Evolutionary conservation across 148 eudicot species (phyloP).

Genomic region (Fagopyrum tataricum): DNA sequence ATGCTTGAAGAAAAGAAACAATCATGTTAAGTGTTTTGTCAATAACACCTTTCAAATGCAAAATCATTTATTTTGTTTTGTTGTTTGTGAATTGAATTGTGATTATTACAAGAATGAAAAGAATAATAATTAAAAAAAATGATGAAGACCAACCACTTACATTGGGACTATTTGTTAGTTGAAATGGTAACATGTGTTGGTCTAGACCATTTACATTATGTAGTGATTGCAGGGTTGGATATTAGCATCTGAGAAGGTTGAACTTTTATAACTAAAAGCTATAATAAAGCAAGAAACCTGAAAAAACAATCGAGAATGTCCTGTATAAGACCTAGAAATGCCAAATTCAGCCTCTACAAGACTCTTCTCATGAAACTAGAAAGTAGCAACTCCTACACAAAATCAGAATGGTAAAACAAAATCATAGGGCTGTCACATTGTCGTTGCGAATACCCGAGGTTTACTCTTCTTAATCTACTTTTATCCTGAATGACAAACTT

Average conservation of each 20-base stretch:
- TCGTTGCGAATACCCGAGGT: neutral
- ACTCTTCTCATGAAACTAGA: neutral
- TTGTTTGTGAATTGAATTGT: neutral
- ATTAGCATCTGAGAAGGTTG: neutral
- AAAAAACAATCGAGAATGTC: constrained; percentile 1
- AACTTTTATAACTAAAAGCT: neutral
- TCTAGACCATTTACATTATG: neutral
- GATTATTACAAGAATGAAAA: neutral
- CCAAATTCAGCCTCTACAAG: constrained; percentile 10
- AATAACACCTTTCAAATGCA: neutral
- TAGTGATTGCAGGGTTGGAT: neutral
- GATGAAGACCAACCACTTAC: neutral
- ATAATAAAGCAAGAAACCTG: neutral
- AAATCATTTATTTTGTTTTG: neutral
- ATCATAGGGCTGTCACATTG: neutral
- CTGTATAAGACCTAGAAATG: constrained; percentile 10
- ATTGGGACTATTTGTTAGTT: neutral
- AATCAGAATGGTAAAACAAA: constrained; percentile 2
- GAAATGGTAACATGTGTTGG: too few species aligned
- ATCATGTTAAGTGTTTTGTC: neutral
- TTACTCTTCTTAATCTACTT: constrained; percentile 1
- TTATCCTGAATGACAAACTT: constrained; percentile 3
- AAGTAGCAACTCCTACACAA: constrained; percentile 11
- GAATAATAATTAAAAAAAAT: neutral
- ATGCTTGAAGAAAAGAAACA: neutral